Evolutionary conservation across 176 grass and related monocot species (phyloP).

Genomic region (Saccharum spontaneum): DNA sequence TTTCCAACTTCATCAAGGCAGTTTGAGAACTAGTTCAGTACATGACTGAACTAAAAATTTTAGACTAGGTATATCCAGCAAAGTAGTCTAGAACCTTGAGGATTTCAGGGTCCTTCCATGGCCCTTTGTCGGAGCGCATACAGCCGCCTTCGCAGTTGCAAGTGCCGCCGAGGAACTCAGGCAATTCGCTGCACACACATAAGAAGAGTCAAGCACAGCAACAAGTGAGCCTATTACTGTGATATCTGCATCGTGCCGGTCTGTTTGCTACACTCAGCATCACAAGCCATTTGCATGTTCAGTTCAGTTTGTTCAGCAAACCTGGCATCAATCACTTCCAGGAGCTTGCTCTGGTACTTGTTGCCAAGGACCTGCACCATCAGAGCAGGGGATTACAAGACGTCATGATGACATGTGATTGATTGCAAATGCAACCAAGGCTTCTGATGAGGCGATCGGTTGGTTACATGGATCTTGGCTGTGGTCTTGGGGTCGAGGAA

Average conservation of each 20-base stretch:
- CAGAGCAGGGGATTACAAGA: neutral
- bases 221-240: neutral
- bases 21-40: neutral
- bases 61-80: neutral
- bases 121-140: slow-evolving; percentile 92
- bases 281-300: neutral
- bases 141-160: slow-evolving; percentile 93
- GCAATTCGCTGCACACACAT: slow-evolving; percentile 68
- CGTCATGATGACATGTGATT: neutral
- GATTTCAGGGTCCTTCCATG: slow-evolving; percentile 96
- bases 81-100: slow-evolving; percentile 46
- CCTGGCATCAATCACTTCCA: slow-evolving; percentile 96
- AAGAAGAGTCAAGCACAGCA: neutral
- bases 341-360: slow-evolving; percentile 93
- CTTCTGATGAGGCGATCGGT: neutral
- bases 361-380: slow-evolving; percentile 71
- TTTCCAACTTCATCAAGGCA: neutral
- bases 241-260: neutral
- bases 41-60: neutral
- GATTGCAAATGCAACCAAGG: neutral
- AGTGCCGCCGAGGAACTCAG: slow-evolving; percentile 88
- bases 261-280: neutral
- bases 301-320: slow-evolving; percentile 9
- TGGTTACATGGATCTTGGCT: slow-evolving; percentile 89
- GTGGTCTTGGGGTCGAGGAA: slow-evolving; percentile 98